Conservation (phyloP, 345 rosid genomes). For the Mallotus nudiflorus region DNA sequence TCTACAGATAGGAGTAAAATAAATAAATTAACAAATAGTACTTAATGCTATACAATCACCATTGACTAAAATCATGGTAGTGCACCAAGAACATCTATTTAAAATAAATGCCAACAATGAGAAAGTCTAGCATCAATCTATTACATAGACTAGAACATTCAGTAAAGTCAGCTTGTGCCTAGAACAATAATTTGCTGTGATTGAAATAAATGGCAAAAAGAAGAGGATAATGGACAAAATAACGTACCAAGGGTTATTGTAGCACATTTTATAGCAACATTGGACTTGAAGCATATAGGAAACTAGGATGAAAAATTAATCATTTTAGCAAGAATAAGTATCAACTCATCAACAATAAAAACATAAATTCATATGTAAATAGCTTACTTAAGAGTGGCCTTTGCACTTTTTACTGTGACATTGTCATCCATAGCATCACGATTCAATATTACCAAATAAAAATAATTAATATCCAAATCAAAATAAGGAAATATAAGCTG, state of each 20-base stretch:
- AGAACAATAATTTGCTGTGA: not conserved
- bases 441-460: slow-evolving; percentile 81
- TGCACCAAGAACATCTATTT: not conserved
- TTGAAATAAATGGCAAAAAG: not conserved
- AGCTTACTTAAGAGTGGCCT: slow-evolving; percentile 81
- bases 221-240: slow-evolving; percentile 8
- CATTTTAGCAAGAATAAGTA: too few species aligned
- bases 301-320: not conserved
- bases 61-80: not conserved
- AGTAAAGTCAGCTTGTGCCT: not conserved
- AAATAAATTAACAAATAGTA: not conserved
- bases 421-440: slow-evolving; percentile 88
- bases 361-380: not conserved
- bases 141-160: not conserved
- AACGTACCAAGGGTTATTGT: slow-evolving; percentile 90
- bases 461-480: slow-evolving; percentile 87
- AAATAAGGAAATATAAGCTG: slow-evolving; percentile 84
- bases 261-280: slow-evolving; percentile 97
- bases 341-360: not conserved
- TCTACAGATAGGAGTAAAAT: slow-evolving; percentile 47
- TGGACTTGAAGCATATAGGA: slow-evolving; percentile 56
- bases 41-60: not conserved
- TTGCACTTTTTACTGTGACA: slow-evolving; percentile 82
- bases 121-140: not conserved
- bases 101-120: not conserved